Percentiles rank a stretch among this genome's conserved stretches.
phyloP scores from a whole-genome alignment of 164 flowering plant species.

The Dillenia suffruticosa region DNA sequence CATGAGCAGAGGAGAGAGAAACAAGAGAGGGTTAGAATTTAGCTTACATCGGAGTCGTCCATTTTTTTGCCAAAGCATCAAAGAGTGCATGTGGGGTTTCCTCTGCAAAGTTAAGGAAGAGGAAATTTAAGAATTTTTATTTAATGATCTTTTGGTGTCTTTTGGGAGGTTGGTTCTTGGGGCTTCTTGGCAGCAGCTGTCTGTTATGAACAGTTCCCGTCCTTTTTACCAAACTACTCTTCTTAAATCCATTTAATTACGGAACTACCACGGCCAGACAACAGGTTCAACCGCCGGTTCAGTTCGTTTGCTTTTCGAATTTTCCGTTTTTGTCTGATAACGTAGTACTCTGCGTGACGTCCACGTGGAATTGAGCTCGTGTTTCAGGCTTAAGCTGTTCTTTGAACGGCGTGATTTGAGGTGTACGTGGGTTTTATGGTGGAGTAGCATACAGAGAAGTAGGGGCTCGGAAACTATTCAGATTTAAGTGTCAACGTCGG shows the following conservation, averaged over 20 bases:
- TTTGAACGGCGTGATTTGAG: too few relatives aligned
- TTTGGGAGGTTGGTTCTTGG: constrained; percentile 27
- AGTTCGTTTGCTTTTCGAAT: background rate
- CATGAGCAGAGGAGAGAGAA: background rate
- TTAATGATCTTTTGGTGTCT: constrained; percentile 30
- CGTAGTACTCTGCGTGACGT: background rate
- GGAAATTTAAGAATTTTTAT: background rate
- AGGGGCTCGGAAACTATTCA: too few relatives aligned
- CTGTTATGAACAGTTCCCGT: constrained; percentile 50
- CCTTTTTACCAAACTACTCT: constrained; percentile 24
- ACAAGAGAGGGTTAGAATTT: background rate
- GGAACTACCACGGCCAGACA: constrained; percentile 11
- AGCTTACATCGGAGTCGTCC: constrained; percentile 43
- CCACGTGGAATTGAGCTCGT: background rate
- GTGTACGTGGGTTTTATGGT: too few relatives aligned
- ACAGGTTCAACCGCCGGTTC: background rate
- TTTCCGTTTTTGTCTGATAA: background rate
- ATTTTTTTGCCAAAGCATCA: constrained; percentile 11
- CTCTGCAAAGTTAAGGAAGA: background rate
- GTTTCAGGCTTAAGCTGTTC: background rate
- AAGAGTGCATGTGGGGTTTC: constrained; percentile 8
- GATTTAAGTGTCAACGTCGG: too few relatives aligned
- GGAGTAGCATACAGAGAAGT: too few relatives aligned
- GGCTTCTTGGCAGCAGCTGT: constrained; percentile 26
- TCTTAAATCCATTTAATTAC: constrained; percentile 2